A percentile compares a stretch with the other conserved stretches of the same genome.
Conservation (phyloP, 225 moss, liverwort and hornwort species). For the Rhytidiadelphus loreus region DNA sequence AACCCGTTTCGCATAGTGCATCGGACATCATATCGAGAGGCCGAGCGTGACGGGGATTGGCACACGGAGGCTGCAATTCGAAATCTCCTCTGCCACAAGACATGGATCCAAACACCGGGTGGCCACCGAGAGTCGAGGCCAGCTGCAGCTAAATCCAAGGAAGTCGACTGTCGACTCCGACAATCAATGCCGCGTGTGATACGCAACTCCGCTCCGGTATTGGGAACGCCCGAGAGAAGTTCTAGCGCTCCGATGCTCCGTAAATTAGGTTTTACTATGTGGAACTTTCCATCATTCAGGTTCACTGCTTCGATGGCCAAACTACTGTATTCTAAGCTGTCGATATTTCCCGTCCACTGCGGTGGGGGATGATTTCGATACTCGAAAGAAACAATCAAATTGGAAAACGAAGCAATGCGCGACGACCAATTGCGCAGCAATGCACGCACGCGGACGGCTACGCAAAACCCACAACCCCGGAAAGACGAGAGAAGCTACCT, state of each 20-base stretch:
- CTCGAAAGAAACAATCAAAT: not conserved
- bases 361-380: not conserved
- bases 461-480: not conserved
- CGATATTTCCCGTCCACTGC: not conserved
- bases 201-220: not conserved
- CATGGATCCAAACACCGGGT: not conserved
- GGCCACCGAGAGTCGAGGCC: not conserved
- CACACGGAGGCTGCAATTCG: not conserved
- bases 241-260: not conserved
- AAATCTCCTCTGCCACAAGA: not conserved
- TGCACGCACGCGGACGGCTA: not conserved
- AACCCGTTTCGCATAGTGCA: not conserved
- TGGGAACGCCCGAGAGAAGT: not conserved
- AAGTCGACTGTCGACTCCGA: not conserved
- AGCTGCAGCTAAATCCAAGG: not conserved
- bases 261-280: not conserved
- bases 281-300: not conserved
- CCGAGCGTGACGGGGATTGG: not conserved
- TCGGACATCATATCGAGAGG: not conserved
- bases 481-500: slow-evolving; percentile 33
- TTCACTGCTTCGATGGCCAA: not conserved
- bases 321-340: not conserved
- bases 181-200: not conserved
- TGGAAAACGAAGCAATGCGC: not conserved
- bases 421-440: not conserved